Evolutionary conservation across 1,284 basidiomycete species (phyloP), one percentile per base, ranked within the genome.

Genomic region (Microbotryum violaceum): DNA sequence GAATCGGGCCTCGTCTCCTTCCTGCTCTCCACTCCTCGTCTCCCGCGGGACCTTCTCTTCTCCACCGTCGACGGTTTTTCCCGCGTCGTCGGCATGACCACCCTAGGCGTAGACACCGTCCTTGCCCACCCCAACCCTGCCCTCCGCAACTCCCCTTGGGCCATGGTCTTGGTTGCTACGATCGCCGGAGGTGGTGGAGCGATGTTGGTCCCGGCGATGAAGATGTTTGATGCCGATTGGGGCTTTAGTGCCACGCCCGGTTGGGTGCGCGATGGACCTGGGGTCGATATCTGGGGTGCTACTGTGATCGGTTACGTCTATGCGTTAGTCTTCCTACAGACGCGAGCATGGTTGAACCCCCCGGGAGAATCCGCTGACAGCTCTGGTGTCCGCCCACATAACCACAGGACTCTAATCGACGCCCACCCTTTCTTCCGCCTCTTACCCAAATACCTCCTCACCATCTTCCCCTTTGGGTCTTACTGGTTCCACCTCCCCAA

Each of bases 61-160:
- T 58, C 57, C 59, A 21, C 63, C 27, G 47, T 69, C 55, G 67
- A 69, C 57, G 67, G 65, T 31, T 69, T 69, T 65, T 62, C 63
- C 20, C 67, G 67, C 59, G 62, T 67, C 57, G 58, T 65, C 53
- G 67, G 67, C 54, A 69, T 69, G 62, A 67, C 67, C 3, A 69
- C 67, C 49, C 59, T 69, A 45, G 67, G 67, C 31, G 65, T 69
- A 52, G 67, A 69, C 63, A 57, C 64, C 23, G 65, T 67, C 52
- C 49, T 67, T 33, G 4, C 63, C 6, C 67, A 69, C 63, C 63
- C 67, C n/a, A 60, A 67, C 58, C 29, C 57, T 6, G 67, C 63
- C 47, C 59, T 69, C 4, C 61, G 65, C 25, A 46, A 42, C 46
- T 60, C 57, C 10, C 65, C 67, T 16, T 69, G 67, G 67, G 61